These are phyloP conservation scores for Fusarium pininemorale DNA, from an alignment of 2,329 filamentous ascomycete genomes.

Conservation along the genomic window DNA sequence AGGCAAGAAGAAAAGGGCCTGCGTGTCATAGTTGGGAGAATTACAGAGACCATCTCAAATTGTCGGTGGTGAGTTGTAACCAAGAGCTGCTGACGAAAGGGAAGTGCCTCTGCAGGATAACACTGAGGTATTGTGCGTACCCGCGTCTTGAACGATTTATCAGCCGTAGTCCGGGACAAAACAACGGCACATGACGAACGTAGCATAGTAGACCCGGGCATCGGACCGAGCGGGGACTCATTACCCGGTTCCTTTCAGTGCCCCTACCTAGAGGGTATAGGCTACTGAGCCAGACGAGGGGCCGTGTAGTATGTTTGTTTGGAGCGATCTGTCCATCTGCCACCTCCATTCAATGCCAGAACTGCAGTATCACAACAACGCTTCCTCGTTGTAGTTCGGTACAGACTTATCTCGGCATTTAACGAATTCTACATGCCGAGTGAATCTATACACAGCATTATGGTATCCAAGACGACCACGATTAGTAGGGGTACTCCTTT, in stretches of 20 bases:
- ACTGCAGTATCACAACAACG: neutral
- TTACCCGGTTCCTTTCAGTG: neutral
- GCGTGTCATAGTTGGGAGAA: neutral
- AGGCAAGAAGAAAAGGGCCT: neutral
- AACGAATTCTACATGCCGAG: accelerated
- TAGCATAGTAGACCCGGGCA: neutral
- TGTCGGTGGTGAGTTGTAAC: accelerated
- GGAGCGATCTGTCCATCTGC: accelerated
- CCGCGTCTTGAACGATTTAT: neutral
- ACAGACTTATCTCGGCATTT: accelerated
- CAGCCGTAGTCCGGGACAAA: neutral
- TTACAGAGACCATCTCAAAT: accelerated
- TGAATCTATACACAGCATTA: accelerated
- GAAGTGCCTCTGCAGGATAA: accelerated
- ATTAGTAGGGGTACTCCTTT: too few relatives aligned
- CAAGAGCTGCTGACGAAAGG: accelerated
- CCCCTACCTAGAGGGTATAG: accelerated
- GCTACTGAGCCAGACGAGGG: accelerated
- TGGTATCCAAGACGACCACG: accelerated
- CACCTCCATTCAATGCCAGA: neutral
- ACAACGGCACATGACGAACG: neutral
- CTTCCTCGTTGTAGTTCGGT: accelerated
- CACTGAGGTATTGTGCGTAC: accelerated
- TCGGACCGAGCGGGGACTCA: neutral
- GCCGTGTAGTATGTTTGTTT: accelerated